Conservation (phyloP, 352 stramenopile species). For the Albugo candida region DNA sequence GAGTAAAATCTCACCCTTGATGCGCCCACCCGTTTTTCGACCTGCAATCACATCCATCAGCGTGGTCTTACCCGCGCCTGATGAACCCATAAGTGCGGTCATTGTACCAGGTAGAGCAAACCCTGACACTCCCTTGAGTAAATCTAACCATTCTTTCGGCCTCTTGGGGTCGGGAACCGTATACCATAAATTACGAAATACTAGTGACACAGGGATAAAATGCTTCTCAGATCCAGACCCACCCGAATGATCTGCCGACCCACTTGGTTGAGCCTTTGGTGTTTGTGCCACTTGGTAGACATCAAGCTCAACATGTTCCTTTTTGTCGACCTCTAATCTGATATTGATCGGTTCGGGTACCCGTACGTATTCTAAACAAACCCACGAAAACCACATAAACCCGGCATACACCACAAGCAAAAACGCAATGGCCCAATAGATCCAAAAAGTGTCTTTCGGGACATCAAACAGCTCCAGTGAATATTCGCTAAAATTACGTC, state of each 20-base stretch:
- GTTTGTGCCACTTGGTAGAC: background rate
- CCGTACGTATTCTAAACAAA: background rate
- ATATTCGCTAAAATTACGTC: constrained; percentile 12
- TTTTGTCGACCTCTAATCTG: background rate
- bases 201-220: constrained; percentile 5
- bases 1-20: constrained; percentile 42
- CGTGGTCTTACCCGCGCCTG: constrained; percentile 83
- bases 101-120: constrained; percentile 31
- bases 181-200: constrained; percentile 9
- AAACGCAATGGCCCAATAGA: background rate
- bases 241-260: background rate
- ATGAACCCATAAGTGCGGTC: constrained; percentile 50
- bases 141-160: background rate
- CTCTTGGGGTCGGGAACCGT: constrained; percentile 16
- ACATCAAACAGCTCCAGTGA: constrained; percentile 13
- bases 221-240: background rate
- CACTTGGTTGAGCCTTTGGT: background rate
- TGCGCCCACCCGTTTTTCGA: constrained; percentile 70
- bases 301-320: background rate
- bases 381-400: background rate
- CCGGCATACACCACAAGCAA: background rate
- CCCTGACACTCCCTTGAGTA: constrained; percentile 40
- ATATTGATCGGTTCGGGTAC: constrained; percentile 16
- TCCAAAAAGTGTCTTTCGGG: constrained; percentile 2
- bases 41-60: constrained; percentile 89